Conservation (phyloP, 257 asterid genomes). For the Orobanche coerulescens region DNA sequence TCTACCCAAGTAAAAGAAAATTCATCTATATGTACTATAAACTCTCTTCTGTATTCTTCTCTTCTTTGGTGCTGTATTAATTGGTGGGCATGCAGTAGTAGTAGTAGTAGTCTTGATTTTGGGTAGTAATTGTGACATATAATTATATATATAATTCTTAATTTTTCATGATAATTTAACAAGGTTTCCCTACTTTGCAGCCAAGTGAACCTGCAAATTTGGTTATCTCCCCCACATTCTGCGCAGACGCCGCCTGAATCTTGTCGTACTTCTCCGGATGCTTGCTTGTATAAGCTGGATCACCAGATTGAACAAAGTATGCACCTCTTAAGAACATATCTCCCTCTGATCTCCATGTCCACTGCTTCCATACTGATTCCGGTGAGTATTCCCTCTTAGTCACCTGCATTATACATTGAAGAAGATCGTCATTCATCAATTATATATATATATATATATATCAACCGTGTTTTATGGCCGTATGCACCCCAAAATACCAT, state of each 20-base stretch:
- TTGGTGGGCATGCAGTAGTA: no score
- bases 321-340: constrained; percentile 70
- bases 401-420: constrained; percentile 31
- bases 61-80: no score
- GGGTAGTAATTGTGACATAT: no score
- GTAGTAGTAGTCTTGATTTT: no score
- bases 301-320: constrained; percentile 66
- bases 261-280: constrained; percentile 45
- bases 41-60: no score
- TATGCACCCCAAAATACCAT: no score
- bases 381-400: constrained; percentile 61
- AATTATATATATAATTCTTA: no score
- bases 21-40: no score
- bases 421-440: not conserved
- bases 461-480: no score
- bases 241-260: constrained; percentile 32
- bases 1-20: no score
- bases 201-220: constrained; percentile 44
- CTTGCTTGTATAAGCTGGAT: constrained; percentile 37
- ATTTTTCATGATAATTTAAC: no score
- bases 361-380: constrained; percentile 45
- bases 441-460: no score
- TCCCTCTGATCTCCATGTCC: constrained; percentile 91
- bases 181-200: constrained; percentile 45
- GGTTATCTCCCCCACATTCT: constrained; percentile 41